A percentile compares a stretch with the other conserved stretches of the same genome.
These are phyloP conservation scores for Acacia concinna DNA, from an alignment of 331 rosid species.

Conservation along the genomic window DNA sequence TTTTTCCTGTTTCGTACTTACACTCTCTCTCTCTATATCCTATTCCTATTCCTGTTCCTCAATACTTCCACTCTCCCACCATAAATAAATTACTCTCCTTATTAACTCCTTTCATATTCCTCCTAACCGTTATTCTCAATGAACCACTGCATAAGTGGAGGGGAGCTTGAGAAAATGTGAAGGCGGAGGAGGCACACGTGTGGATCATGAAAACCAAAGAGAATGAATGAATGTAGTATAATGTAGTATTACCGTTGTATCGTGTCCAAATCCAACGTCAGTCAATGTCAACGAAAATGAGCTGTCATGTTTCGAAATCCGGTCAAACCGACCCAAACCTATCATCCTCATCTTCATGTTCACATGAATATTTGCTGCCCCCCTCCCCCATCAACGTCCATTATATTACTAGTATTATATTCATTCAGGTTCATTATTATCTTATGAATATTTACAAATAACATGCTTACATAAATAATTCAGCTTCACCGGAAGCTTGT, in stretches of 20 bases:
- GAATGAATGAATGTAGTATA: no score
- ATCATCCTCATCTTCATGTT: neutral
- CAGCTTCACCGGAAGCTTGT: no score
- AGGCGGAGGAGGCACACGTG: neutral
- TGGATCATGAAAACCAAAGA: neutral
- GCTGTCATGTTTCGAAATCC: neutral
- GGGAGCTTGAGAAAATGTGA: no score
- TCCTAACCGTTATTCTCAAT: no score
- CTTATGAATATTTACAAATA: no score
- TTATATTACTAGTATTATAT: no score
- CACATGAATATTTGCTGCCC: neutral
- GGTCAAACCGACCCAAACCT: neutral
- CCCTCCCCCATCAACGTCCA: neutral
- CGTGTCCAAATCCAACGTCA: conserved; percentile 4
- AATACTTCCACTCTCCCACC: neutral
- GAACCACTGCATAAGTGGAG: no score
- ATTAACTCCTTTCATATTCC: no score
- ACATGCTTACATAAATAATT: no score
- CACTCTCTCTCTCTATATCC: neutral
- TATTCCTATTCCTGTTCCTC: neutral
- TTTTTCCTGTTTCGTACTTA: neutral
- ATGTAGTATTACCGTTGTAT: no score
- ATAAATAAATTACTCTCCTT: no score
- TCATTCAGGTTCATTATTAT: no score
- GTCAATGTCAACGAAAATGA: neutral